phyloP scores from a whole-genome alignment of 2,329 filamentous ascomycete species.

The Neocucurbitaria cava region DNA sequence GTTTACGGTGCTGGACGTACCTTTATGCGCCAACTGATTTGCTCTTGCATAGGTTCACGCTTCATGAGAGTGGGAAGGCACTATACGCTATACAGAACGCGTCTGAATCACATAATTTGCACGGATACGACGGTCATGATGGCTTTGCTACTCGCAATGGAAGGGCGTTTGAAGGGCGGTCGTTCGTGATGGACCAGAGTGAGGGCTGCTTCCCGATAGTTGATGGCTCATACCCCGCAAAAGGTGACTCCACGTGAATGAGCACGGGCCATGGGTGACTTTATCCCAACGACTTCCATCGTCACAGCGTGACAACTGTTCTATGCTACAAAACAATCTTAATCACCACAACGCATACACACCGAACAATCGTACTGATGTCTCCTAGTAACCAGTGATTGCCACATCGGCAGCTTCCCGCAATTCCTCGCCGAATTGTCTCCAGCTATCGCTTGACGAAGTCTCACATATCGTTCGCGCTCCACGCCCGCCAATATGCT shows the following conservation, averaged over 20 bases:
- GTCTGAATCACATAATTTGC: background rate
- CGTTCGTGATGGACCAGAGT: background rate
- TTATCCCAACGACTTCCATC: constrained; percentile 12
- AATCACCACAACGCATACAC: constrained; percentile 2
- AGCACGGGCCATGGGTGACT: background rate
- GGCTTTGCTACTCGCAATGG: background rate
- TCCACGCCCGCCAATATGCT: constrained; percentile 56
- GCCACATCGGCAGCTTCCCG: constrained; percentile 31
- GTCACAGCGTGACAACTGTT: constrained; percentile 4
- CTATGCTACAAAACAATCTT: constrained; percentile 2
- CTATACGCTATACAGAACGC: background rate
- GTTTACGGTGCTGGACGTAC: too few relatives aligned
- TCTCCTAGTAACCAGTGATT: constrained; percentile 21
- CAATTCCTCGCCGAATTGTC: constrained; percentile 30
- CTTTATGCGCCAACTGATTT: too few relatives aligned
- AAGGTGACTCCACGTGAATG: background rate
- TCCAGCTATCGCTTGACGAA: constrained; percentile 25
- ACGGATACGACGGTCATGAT: background rate
- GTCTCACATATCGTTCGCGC: constrained; percentile 29
- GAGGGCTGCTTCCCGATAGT: constrained; percentile 1
- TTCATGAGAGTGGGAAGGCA: background rate
- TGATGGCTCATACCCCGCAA: constrained; percentile 12
- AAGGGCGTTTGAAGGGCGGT: constrained; percentile 9
- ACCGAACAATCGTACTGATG: constrained; percentile 13
- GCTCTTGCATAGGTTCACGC: background rate